Conservation (phyloP, 2,329 filamentous ascomycete species). For the Sporothrix pseudoabietina region DNA sequence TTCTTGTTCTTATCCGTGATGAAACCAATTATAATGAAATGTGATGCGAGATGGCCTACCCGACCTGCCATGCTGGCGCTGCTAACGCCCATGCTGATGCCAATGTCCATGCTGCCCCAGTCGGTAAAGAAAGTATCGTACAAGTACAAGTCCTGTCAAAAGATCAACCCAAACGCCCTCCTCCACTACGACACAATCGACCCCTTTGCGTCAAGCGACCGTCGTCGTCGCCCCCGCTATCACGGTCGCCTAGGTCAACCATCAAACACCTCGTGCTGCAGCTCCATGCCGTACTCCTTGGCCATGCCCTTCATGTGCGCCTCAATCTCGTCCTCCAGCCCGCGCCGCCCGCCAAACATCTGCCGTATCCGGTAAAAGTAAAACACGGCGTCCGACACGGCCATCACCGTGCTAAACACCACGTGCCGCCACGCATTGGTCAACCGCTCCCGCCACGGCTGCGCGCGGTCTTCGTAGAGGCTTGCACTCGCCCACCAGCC, state of each 20-base stretch:
- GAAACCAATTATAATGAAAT: background rate
- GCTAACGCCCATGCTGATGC: background rate
- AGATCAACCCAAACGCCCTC: background rate
- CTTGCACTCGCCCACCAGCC: slow-evolving; percentile 85
- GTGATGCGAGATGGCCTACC: background rate
- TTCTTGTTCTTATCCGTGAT: too few species aligned
- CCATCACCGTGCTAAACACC: slow-evolving; percentile 76
- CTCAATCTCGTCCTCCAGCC: slow-evolving; percentile 95
- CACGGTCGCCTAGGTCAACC: slow-evolving; percentile 53
- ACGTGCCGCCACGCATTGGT: slow-evolving; percentile 74
- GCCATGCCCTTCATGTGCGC: slow-evolving; percentile 83
- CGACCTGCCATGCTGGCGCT: background rate
- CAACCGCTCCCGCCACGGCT: slow-evolving; percentile 64
- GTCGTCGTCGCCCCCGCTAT: background rate
- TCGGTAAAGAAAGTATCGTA: background rate
- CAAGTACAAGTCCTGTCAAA: background rate
- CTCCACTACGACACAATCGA: background rate
- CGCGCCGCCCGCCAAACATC: slow-evolving; percentile 71
- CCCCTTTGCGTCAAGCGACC: too few species aligned
- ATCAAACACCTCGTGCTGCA: slow-evolving; percentile 87
- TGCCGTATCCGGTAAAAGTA: slow-evolving; percentile 79
- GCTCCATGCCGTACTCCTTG: slow-evolving; percentile 85
- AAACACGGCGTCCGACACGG: slow-evolving; percentile 78
- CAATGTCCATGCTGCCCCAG: background rate
- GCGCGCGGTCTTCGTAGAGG: slow-evolving; percentile 71